Conservation (phyloP, 2,329 filamentous ascomycete species). For the Macroventuria anomochaeta region DNA sequence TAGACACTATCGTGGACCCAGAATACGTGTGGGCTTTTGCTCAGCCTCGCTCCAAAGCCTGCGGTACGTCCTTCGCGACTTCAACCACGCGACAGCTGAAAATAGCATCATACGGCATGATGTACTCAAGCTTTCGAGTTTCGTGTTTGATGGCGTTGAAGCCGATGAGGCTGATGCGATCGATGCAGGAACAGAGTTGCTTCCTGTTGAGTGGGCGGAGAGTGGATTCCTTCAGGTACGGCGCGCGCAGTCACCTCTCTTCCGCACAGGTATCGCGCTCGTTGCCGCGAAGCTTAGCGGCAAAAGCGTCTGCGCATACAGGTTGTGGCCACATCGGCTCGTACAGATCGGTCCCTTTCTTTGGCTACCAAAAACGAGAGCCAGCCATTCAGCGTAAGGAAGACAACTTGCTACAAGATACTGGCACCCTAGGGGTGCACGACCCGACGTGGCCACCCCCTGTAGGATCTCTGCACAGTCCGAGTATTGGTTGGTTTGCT, state of each 20-base stretch:
- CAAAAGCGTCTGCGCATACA: not conserved
- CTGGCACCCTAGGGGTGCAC: too few species aligned
- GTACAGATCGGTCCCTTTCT: too few species aligned
- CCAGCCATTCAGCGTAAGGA: too few species aligned
- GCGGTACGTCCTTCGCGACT: conserved; percentile 8
- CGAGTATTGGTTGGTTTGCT: not conserved
- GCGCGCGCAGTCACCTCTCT: not conserved
- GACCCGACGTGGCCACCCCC: too few species aligned
- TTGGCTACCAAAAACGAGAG: too few species aligned
- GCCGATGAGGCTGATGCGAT: not conserved
- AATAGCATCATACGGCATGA: conserved; percentile 16
- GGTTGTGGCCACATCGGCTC: too few species aligned
- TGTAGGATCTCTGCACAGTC: not conserved
- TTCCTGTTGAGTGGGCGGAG: not conserved
- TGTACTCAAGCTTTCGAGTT: not conserved
- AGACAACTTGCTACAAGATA: too few species aligned
- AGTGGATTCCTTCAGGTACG: not conserved
- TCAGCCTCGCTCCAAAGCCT: conserved; percentile 17
- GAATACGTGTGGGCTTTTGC: conserved; percentile 13
- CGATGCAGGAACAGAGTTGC: not conserved
- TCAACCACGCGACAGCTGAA: conserved; percentile 5
- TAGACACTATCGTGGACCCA: conserved; percentile 10
- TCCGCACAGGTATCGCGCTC: not conserved
- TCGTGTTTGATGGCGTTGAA: not conserved
- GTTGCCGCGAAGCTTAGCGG: not conserved